Conservation (phyloP, 345 rosid species). For the Erodium maritimum region DNA sequence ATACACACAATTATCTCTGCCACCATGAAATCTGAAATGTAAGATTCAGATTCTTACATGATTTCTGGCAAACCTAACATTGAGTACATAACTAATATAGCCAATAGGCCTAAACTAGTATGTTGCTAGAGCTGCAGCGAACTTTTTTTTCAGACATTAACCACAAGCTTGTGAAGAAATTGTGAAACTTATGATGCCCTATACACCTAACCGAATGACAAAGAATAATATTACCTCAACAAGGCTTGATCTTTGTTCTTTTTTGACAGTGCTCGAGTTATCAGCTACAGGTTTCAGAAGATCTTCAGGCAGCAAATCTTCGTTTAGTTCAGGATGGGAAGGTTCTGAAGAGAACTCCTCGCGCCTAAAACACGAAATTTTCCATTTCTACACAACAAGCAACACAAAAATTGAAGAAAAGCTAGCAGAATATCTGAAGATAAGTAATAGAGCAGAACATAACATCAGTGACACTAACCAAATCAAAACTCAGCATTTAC, state of each 20-base stretch:
- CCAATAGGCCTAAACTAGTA: neutral
- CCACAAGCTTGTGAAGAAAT: neutral
- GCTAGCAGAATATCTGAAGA: no score
- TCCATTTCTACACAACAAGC: constrained; percentile 55
- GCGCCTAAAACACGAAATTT: constrained; percentile 63
- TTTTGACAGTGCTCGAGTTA: constrained; percentile 21
- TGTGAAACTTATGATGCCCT: neutral
- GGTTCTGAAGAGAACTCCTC: constrained; percentile 42
- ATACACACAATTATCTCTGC: neutral
- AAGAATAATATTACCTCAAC: constrained; percentile 33
- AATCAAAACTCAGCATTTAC: neutral
- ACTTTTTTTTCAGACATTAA: neutral
- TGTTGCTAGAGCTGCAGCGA: neutral
- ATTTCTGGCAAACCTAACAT: no score
- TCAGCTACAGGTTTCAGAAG: constrained; percentile 36
- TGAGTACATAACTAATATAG: neutral
- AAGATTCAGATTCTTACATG: neutral
- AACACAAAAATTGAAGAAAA: constrained; percentile 4
- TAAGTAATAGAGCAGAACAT: no score
- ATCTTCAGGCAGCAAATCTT: constrained; percentile 44
- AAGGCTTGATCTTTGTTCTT: constrained; percentile 45
- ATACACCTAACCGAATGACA: neutral
- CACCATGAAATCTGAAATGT: neutral
- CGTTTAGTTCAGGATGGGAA: constrained; percentile 31
- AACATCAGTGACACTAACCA: neutral